Base-by-base conservation (phyloP, 371 early-diverging fungal species). In the Mortierella sp. region DNA sequence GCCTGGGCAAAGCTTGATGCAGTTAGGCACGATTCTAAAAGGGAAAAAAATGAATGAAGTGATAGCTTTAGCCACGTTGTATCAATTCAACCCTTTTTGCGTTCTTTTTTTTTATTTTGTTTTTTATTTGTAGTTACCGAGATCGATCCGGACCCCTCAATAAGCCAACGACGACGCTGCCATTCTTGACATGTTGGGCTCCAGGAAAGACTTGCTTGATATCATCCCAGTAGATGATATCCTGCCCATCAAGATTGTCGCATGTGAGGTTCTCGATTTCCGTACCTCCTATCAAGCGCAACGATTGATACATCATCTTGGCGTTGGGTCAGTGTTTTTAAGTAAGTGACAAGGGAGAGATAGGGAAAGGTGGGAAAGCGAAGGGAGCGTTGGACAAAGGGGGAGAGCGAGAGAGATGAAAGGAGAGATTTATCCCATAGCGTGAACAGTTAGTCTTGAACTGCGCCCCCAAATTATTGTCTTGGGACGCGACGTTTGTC, bases 151-250 rank as follows among this genome's bases (percentile, higher is more conserved):
- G n/a, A 67, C 47, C 68, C n/a, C 40, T 52, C 35, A 66, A 24
- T 39, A 54, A 22, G n/a, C 3, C 30, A 18, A 61, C 22, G 10
- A 4, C 16, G 26, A 28, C 18, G 2, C 26, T 51, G 30, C 62
- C 37, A 26, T 60, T 68, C 26, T 51, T 18, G 51, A 68, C 22
- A 52, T 49, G 10, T 26, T 51, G 16, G 20, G 26, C 39, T 11
- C 52, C 51, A 1, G 49, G 69, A 52, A 68, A 68, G 24, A 35
- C 62, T 32, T 68, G 22, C 32, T 47, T 52, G 18, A 62, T 61
- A 52, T 68, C 69, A 12, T 68, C 49, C 69, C 69, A 68, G 52
- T 52, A 49, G 43, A 68, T 18, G 20, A 62, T 52, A 49, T 62
- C 1, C 39, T 68, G 69, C 10, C 52, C 69, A 68, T 68, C 37